Evolutionary conservation across 2,329 filamentous ascomycete species (phyloP).

Genomic region (Zarea fungicola): DNA sequence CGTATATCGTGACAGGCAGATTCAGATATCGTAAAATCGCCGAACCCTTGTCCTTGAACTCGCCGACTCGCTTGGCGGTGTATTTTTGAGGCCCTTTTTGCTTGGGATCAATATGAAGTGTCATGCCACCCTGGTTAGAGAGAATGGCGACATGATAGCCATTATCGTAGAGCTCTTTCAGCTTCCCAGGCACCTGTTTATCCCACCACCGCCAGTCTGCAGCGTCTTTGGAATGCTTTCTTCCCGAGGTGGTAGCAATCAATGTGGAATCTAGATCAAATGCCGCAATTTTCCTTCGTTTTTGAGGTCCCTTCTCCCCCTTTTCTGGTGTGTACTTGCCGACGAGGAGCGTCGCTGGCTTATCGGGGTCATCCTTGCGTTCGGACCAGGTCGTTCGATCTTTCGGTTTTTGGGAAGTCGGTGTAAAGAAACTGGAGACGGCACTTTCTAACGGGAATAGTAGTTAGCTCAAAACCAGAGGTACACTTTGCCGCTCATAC

Average conservation of each 20-base stretch:
- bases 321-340: slow-evolving; percentile 59
- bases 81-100: slow-evolving; percentile 53
- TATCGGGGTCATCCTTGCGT: slow-evolving; percentile 48
- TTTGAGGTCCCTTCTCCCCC: slow-evolving; percentile 24
- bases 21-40: slow-evolving; percentile 66
- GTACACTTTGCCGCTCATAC: slow-evolving; percentile 26
- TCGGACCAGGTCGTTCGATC: slow-evolving; percentile 68
- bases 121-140: slow-evolving; percentile 84
- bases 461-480: slow-evolving; percentile 16
- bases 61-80: slow-evolving; percentile 57
- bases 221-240: slow-evolving; percentile 64
- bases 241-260: slow-evolving; percentile 74
- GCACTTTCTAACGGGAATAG: slow-evolving; percentile 48
- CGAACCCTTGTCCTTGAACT: slow-evolving; percentile 78
- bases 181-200: slow-evolving; percentile 56
- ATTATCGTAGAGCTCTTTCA: slow-evolving; percentile 65
- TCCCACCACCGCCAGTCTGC: slow-evolving; percentile 97
- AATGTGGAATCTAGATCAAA: slow-evolving; percentile 85
- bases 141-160: slow-evolving; percentile 74
- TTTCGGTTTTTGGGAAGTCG: slow-evolving; percentile 75
- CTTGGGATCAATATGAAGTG: slow-evolving; percentile 68
- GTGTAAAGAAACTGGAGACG: slow-evolving; percentile 83
- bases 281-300: slow-evolving; percentile 59
- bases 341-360: slow-evolving; percentile 60
- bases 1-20: slow-evolving; percentile 75